These are phyloP conservation scores for Acanthamoeba culbertsoni DNA, from an alignment of 208 protist genomes.

Conservation along the genomic window DNA sequence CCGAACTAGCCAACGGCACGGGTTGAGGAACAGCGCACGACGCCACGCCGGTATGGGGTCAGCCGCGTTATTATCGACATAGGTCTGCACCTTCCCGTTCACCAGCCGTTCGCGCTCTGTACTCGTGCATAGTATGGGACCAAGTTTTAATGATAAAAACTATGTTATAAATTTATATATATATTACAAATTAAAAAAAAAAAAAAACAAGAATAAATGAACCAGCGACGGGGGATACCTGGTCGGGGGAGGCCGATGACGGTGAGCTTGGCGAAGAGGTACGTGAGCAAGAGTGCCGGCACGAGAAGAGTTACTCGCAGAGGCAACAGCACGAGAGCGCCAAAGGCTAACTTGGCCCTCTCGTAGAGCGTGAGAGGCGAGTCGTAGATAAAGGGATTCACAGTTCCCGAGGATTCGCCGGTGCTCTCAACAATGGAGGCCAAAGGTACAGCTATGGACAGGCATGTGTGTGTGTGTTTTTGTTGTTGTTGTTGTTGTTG, in stretches of 20 bases:
- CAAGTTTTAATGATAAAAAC: no score
- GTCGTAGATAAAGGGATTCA: not conserved
- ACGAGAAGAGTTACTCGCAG: not conserved
- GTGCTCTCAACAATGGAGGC: not conserved
- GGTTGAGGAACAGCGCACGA: not conserved
- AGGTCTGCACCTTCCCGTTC: not conserved
- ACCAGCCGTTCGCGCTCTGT: not conserved
- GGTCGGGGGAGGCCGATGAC: not conserved
- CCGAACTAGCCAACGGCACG: not conserved
- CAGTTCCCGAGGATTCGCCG: not conserved
- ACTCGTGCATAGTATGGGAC: not conserved
- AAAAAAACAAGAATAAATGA: no score
- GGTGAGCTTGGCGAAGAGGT: not conserved
- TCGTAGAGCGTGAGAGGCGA: not conserved
- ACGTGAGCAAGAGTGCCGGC: not conserved
- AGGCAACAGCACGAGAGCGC: not conserved
- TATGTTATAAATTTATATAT: no score
- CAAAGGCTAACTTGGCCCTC: not conserved
- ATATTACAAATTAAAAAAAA: no score
- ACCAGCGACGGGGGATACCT: not conserved
- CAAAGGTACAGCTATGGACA: not conserved
- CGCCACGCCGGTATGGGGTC: not conserved
- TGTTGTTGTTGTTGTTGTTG: no score
- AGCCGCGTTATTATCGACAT: not conserved
- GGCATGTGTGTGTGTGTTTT: no score